Evolutionary conservation across 257 asterid species (phyloP), one percentile per base, ranked within the genome.

Genomic region (Datura wrightii): DNA sequence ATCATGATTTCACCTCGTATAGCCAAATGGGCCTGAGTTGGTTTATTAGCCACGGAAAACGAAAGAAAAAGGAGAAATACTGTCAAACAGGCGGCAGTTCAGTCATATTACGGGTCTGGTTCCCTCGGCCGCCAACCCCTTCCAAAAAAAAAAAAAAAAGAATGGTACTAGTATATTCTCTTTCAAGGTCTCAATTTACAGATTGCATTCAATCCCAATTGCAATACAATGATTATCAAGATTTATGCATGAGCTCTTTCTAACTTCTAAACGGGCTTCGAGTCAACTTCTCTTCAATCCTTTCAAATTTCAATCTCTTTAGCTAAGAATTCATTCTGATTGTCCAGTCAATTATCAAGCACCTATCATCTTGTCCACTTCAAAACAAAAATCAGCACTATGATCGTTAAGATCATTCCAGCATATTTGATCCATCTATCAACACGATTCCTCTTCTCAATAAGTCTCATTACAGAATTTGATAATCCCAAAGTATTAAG

Each of bases 341-440:
- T 83, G 48, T 44, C 34, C n/a, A 50, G 8, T 24, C 11, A 44
- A 42, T 15, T 10, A 56, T 44, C 3, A 78, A 60, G 79, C 82
- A 37, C 8, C 74, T 66, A 55, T 89, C 91, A 95, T 83, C 97
- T 91, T 36, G 94, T 91, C 99, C 99, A 95, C 93, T 95, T 91
- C 99, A 98, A 96, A 89, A 96, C 84, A 86, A 90, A 16, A 59
- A 94, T 39, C 34, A 94, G 87, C 69, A 92, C 5, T 71, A 91
- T 10, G 50, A 93, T 60, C 9, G 97, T 92, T 69, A 92, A 63
- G 55, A 80, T 42, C 98, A 96, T 94, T 85, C 98, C 99, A 8
- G 87, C 92, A 87, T 92, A 96, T 87, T 94, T 96, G 24, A 96
- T 93, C 98, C 98, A 94, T 85, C 86, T 93, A 87, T 94, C 99